Base-by-base conservation (phyloP, 208 protist species). In the Trypanosoma grayi region DNA sequence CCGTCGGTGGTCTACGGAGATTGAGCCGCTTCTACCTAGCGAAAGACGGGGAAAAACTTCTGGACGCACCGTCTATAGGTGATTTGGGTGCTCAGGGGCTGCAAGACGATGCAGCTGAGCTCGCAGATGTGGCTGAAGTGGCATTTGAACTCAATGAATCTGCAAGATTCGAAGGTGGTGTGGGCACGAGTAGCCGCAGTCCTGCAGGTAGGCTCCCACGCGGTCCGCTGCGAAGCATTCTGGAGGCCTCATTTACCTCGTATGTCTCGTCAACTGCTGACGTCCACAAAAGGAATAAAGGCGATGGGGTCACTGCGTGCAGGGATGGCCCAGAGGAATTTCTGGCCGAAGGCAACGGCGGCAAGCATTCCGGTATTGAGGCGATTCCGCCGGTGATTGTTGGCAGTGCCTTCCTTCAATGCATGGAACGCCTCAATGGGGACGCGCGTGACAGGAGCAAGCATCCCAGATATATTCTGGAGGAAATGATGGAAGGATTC, bases 41-140 rank as follows among this genome's bases (percentile, higher is more conserved):
- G 25, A 4, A 37, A 4, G 52, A 61, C 18, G 63, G 44, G 18
- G 52, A 61, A 18, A 55, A 55, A 36, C 25, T 69, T 13, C 20
- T 69, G 33, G 45, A 47, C 10, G 20, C 53, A 28, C 46, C 54
- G 0, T 48, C 39, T 28, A 31, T 69, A 11, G 53, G 41, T 18
- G 34, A 59, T 36, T 40, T 22, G 14, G 37, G 14, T 9, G n/a
- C 40, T 27, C 18, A 50, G 10, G 22, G 46, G 8, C 10, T 22
- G 27, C 22, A 37, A 22, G 44, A 48, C 8, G 33, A 55, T 7
- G 25, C 44, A n/a, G 47, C 44, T 7, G 64, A 70, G 34, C 20
- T 70, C 14, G 64, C 64, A 31, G 64, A 70, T 58, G 55, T 70
- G 36, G 64, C 31, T 0, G 55, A 70, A 44, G 24, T 70, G 37